Conservation (phyloP, 305 asterid species). For the Fraxinus nigra region DNA sequence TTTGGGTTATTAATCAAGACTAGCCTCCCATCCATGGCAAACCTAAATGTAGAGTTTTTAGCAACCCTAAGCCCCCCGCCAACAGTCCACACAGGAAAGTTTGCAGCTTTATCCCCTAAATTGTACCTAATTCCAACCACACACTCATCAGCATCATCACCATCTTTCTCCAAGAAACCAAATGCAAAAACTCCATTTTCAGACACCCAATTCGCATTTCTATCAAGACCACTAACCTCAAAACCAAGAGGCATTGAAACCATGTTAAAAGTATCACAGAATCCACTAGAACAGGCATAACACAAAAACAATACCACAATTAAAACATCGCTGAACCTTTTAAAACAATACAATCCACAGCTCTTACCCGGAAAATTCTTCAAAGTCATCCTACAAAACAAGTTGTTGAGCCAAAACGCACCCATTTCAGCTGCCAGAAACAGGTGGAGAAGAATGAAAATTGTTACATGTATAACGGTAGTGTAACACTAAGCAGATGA, state of each 20-base stretch:
- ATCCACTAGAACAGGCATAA: constrained; percentile 31
- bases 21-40: constrained; percentile 54
- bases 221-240: constrained; percentile 49
- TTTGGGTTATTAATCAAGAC: constrained; percentile 45
- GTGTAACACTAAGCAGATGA: constrained; percentile 14
- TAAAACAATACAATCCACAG: constrained; percentile 20
- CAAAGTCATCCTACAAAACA: constrained; percentile 26
- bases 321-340: constrained; percentile 16
- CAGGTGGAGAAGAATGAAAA: constrained; percentile 8
- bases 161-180: constrained; percentile 63
- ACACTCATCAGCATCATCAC: constrained; percentile 38
- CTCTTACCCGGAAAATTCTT: constrained; percentile 37
- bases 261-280: constrained; percentile 37
- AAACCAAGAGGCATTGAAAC: constrained; percentile 59
- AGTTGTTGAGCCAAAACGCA: constrained; percentile 35
- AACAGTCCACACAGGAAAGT: constrained; percentile 63
- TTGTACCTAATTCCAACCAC: constrained; percentile 59
- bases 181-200: constrained; percentile 64
- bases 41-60: constrained; percentile 46
- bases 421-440: constrained; percentile 47
- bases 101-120: constrained; percentile 43
- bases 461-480: constrained; percentile 8
- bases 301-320: constrained; percentile 27
- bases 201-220: constrained; percentile 48
- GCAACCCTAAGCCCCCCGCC: constrained; percentile 63